These are phyloP conservation scores for Penicillium sp. DNA, from an alignment of 2,329 filamentous ascomycete species.

Conservation along the genomic window DNA sequence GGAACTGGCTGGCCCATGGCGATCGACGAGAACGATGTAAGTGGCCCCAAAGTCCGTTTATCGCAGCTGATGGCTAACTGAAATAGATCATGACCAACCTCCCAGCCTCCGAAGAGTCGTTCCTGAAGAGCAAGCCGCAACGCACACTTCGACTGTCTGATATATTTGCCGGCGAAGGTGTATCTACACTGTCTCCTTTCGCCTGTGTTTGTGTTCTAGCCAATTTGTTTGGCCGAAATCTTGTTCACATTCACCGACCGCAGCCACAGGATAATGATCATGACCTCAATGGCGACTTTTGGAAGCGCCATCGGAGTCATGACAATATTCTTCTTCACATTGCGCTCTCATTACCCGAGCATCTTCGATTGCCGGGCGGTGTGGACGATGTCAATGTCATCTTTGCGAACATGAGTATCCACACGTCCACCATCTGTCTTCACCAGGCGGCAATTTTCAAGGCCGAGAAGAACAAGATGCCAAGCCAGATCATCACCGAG, in stretches of 20 bases:
- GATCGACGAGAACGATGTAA: slow-evolving; percentile 81
- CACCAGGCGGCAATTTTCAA: slow-evolving; percentile 98
- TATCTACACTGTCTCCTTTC: slow-evolving; percentile 72
- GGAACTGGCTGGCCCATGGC: slow-evolving; percentile 97
- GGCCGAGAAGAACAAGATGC: slow-evolving; percentile 82
- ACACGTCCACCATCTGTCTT: slow-evolving; percentile 94
- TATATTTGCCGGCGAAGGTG: slow-evolving; percentile 64
- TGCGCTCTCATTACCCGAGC: slow-evolving; percentile 75
- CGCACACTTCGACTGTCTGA: slow-evolving; percentile 65
- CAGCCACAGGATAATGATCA: slow-evolving; percentile 78
- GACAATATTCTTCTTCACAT: slow-evolving; percentile 91
- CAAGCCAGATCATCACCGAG: slow-evolving; percentile 75
- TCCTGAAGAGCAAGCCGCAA: slow-evolving; percentile 75
- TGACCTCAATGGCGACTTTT: slow-evolving; percentile 90
- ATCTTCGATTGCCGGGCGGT: slow-evolving; percentile 76
- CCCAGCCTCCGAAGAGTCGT: slow-evolving; percentile 81
- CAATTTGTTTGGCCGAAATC: slow-evolving; percentile 86
- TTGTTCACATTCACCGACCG: slow-evolving; percentile 87
- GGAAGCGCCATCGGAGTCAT: slow-evolving; percentile 86
- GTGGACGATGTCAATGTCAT: slow-evolving; percentile 80
- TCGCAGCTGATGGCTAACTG: slow-evolving; percentile 23
- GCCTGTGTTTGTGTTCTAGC: slow-evolving; percentile 81
- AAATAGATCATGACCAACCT: slow-evolving; percentile 75
- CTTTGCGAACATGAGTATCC: slow-evolving; percentile 95
- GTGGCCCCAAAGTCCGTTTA: slow-evolving; percentile 19